Percentiles rank a stretch among this genome's conserved stretches.
Conservation (phyloP, 1,284 basidiomycete species). For the Phellinidium pouzarii region DNA sequence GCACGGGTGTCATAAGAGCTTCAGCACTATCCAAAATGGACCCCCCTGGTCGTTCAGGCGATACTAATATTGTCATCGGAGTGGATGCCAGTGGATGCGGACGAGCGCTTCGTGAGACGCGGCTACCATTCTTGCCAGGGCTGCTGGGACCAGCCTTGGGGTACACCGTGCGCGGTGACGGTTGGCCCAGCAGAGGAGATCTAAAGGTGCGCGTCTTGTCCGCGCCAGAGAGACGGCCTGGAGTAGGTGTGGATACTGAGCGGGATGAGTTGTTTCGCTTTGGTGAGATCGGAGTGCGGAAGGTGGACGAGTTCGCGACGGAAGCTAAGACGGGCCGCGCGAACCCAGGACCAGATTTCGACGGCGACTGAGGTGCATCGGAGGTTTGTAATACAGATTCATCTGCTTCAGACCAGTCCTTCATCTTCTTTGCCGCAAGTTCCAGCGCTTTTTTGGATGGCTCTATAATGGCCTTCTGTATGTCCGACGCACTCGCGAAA, state of each 20-base stretch:
- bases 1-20: slow-evolving; percentile 26
- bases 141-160: slow-evolving; percentile 18
- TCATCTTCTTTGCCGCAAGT: slow-evolving; percentile 48
- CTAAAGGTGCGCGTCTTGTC: slow-evolving; percentile 38
- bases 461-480: slow-evolving; percentile 30
- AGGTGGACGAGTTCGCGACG: slow-evolving; percentile 3
- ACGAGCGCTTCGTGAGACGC: neutral
- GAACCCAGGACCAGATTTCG: neutral
- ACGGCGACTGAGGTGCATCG: neutral
- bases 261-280: slow-evolving; percentile 8
- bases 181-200: slow-evolving; percentile 37
- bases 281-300: neutral
- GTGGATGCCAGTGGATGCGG: slow-evolving; percentile 12
- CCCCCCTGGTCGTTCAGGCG: neutral
- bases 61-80: neutral
- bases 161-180: slow-evolving; percentile 14
- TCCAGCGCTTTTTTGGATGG: slow-evolving; percentile 56
- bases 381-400: slow-evolving; percentile 7
- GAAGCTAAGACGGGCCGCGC: slow-evolving; percentile 5
- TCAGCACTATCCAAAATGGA: neutral
- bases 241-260: slow-evolving; percentile 10
- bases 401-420: slow-evolving; percentile 47
- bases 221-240: neutral
- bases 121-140: neutral
- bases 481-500: slow-evolving; percentile 27